Conservation (phyloP, 2,329 filamentous ascomycete species). For the Herpotrichia juniperi region DNA sequence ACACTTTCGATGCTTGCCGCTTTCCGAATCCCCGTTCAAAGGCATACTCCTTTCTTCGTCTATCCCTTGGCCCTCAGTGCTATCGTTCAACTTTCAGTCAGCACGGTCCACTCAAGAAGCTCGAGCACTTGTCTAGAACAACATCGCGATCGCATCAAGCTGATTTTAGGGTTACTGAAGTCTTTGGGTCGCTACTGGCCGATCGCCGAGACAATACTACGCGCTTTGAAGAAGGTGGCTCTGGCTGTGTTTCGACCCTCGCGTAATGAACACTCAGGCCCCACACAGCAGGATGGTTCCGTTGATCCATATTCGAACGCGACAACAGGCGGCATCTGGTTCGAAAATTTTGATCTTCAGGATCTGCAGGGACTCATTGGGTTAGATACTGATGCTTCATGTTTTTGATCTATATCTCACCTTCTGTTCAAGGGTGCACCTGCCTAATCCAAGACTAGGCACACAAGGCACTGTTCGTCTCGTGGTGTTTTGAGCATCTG, state of each 20-base stretch:
- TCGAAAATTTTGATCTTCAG: slow-evolving; percentile 13
- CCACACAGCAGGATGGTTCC: background rate
- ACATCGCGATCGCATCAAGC: slow-evolving; percentile 20
- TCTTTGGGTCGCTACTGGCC: slow-evolving; percentile 18
- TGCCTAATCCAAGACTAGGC: no score
- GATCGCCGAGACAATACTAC: slow-evolving; percentile 13
- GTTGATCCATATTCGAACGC: background rate
- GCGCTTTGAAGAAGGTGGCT: slow-evolving; percentile 20
- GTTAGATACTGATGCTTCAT: slow-evolving; percentile 8
- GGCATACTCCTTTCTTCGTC: slow-evolving; percentile 59
- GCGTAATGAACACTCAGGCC: background rate
- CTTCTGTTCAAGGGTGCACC: no score
- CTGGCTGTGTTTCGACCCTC: slow-evolving; percentile 14
- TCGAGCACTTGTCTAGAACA: slow-evolving; percentile 18
- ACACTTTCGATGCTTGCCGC: slow-evolving; percentile 75
- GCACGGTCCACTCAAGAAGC: slow-evolving; percentile 50
- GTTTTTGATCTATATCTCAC: no score
- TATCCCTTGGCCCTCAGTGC: slow-evolving; percentile 25
- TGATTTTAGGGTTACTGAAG: slow-evolving; percentile 22
- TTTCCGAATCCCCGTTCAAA: slow-evolving; percentile 70
- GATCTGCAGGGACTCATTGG: slow-evolving; percentile 19
- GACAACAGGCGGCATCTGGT: background rate
- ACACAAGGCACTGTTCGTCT: no score
- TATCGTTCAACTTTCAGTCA: slow-evolving; percentile 63
- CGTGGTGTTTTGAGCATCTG: no score